Evolutionary conservation across 345 rosid genomes (phyloP).

Genomic region (Hibiscus syriacus): DNA sequence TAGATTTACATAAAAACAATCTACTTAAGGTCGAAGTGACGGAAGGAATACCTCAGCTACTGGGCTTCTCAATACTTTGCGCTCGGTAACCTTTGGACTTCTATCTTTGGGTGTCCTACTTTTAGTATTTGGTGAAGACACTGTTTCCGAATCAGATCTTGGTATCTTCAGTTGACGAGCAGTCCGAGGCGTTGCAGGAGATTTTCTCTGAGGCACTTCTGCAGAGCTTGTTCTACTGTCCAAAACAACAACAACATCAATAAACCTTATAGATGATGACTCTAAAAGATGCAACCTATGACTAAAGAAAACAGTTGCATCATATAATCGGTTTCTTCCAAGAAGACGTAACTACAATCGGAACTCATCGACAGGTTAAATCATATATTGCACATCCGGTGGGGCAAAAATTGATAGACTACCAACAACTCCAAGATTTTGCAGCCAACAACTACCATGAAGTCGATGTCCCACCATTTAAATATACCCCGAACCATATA

Average conservation of each 20-base stretch:
- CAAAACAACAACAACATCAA: slow-evolving; percentile 4
- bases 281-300: not conserved
- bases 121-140: slow-evolving; percentile 40
- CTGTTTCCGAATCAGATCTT: slow-evolving; percentile 37
- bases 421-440: slow-evolving; percentile 13
- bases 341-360: slow-evolving; percentile 3
- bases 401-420: slow-evolving; percentile 3
- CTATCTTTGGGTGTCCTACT: slow-evolving; percentile 57
- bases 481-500: not conserved
- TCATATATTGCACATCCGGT: not conserved
- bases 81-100: slow-evolving; percentile 71
- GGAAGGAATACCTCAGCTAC: slow-evolving; percentile 51
- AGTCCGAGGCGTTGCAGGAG: slow-evolving; percentile 61
- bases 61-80: slow-evolving; percentile 60
- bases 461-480: not conserved
- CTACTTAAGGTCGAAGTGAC: slow-evolving; percentile 2
- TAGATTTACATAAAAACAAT: not conserved
- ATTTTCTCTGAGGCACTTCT: slow-evolving; percentile 69
- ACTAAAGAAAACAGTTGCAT: not conserved
- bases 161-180: slow-evolving; percentile 61
- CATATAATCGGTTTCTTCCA: not conserved
- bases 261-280: not conserved
- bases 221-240: slow-evolving; percentile 41
- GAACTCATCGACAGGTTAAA: not conserved
- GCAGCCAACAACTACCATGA: slow-evolving; percentile 10